phyloP scores from a whole-genome alignment of 2,329 filamentous ascomycete species.

The Elsinoe australis region DNA sequence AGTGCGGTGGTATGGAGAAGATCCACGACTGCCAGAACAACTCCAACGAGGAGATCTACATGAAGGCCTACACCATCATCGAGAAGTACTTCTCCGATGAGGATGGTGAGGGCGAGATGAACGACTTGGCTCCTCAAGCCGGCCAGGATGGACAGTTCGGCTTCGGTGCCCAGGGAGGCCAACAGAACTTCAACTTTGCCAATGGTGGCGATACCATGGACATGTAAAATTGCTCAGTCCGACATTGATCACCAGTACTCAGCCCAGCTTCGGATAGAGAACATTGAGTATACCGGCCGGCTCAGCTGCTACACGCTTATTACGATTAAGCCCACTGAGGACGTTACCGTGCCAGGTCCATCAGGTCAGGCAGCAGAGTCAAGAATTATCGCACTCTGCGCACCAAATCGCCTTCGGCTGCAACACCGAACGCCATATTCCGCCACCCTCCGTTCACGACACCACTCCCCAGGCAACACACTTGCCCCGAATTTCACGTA shows the following conservation, averaged over 20 bases:
- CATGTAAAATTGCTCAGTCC: conserved; percentile 35
- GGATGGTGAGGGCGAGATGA: conserved; percentile 75
- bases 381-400: no score
- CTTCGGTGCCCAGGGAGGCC: conserved; percentile 64
- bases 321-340: no score
- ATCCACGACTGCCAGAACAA: conserved; percentile 99
- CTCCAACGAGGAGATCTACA: conserved; percentile 99
- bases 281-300: no score
- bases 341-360: no score
- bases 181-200: conserved; percentile 90
- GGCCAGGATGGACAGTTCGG: conserved; percentile 70
- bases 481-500: background rate
- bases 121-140: conserved; percentile 66
- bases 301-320: conserved; percentile 1
- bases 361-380: no score
- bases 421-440: no score
- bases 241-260: background rate
- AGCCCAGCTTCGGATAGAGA: no score
- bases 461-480: conserved; percentile 5
- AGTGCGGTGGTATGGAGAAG: conserved; percentile 99
- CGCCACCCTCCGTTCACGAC: no score
- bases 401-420: no score
- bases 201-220: conserved; percentile 67
- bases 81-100: conserved; percentile 99
- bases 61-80: conserved; percentile 99